Percentiles rank a stretch among this genome's conserved stretches.
Conservation (phyloP, 305 asterid genomes). For the Solanum hybrid region DNA sequence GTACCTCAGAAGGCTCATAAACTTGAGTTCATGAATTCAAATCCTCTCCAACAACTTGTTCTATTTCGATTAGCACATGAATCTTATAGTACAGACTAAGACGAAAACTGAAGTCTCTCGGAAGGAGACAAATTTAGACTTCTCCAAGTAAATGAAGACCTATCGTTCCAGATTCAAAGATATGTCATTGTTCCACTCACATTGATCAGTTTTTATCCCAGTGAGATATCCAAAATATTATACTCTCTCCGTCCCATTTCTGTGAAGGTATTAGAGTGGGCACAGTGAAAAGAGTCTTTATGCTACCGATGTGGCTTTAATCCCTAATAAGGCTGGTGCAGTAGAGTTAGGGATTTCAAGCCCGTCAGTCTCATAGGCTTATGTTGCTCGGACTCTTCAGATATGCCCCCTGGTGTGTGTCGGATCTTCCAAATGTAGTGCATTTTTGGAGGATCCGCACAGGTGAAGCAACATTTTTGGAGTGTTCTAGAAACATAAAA, state of each 20-base stretch:
- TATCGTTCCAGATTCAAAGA: not conserved
- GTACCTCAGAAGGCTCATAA: not conserved
- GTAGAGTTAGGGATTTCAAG: not conserved
- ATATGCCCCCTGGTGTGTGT: not conserved
- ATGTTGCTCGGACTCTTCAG: not conserved
- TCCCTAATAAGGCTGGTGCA: not conserved
- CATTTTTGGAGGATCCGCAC: not conserved
- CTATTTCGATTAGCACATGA: not conserved
- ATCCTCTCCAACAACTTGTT: not conserved
- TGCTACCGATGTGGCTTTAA: not conserved
- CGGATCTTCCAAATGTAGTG: not conserved
- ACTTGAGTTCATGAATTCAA: not conserved
- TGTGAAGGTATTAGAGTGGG: not conserved
- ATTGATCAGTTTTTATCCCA: not conserved
- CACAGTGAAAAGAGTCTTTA: not conserved
- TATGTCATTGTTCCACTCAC: not conserved
- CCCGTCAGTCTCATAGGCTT: not conserved
- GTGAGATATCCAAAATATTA: not conserved
- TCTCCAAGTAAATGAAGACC: not conserved
- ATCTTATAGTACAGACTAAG: not conserved
- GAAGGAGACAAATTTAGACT: not conserved
- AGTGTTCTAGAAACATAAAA: not conserved
- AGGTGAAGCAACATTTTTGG: not conserved
- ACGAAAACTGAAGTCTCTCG: not conserved
- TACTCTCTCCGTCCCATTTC: not conserved